These are phyloP conservation scores for Calonectria pauciramosa DNA, from an alignment of 2,329 filamentous ascomycete genomes.

Conservation along the genomic window DNA sequence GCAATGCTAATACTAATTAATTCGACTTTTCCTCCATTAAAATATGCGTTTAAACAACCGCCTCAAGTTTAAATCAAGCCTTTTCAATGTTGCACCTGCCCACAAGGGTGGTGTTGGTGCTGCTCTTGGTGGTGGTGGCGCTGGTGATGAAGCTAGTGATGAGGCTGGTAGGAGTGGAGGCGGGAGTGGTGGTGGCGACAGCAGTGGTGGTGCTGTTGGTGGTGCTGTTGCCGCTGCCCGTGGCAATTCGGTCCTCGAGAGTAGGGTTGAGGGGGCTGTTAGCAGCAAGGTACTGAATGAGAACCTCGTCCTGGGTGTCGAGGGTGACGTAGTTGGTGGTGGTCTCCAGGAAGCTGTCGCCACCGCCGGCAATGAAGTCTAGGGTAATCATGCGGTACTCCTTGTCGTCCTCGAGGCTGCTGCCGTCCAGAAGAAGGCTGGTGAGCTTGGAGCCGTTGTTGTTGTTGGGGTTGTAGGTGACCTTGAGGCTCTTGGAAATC, in stretches of 20 bases:
- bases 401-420: conserved; percentile 58
- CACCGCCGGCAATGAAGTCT: conserved; percentile 73
- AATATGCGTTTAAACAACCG: neutral
- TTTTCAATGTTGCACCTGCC: neutral
- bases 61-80: neutral
- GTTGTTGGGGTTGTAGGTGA: conserved; percentile 69
- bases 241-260: conserved; percentile 58
- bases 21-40: neutral
- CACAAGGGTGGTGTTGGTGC: neutral
- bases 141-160: neutral
- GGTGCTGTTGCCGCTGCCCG: neutral
- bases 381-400: conserved; percentile 72
- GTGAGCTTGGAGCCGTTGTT: conserved; percentile 65
- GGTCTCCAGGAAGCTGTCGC: conserved; percentile 71
- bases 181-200: conserved; percentile 20
- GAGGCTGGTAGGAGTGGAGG: neutral
- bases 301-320: conserved; percentile 68
- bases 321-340: conserved; percentile 58
- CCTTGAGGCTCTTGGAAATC: conserved; percentile 67
- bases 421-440: conserved; percentile 63
- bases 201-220: neutral
- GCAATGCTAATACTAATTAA: neutral
- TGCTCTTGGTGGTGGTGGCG: neutral
- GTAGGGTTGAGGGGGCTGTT: conserved; percentile 64
- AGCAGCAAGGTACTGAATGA: conserved; percentile 63